phyloP scores from a whole-genome alignment of 208 protist genomes.

The Leishmania turanica region DNA sequence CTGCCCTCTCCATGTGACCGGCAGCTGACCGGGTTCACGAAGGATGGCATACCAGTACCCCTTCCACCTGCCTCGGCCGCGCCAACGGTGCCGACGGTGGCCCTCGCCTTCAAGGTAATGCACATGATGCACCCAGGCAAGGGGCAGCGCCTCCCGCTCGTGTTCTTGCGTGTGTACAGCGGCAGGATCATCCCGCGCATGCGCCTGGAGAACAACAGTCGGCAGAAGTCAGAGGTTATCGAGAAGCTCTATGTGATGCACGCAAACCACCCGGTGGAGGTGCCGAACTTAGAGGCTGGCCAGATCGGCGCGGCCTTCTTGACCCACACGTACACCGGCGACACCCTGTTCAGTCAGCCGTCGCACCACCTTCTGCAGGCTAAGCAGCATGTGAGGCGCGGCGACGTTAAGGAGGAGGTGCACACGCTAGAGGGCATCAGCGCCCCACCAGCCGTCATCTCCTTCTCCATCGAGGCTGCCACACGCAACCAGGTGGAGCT shows the following conservation, averaged over 20 bases:
- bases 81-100: slow-evolving; percentile 62
- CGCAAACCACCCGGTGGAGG: slow-evolving; percentile 77
- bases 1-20: slow-evolving; percentile 93
- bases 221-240: slow-evolving; percentile 49
- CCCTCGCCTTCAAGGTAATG: slow-evolving; percentile 94
- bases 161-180: slow-evolving; percentile 94
- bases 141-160: slow-evolving; percentile 75
- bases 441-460: slow-evolving; percentile 97
- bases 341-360: slow-evolving; percentile 73
- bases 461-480: slow-evolving; percentile 93
- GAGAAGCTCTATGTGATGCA: slow-evolving; percentile 93
- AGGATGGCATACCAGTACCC: slow-evolving; percentile 40
- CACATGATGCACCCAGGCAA: slow-evolving; percentile 63
- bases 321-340: slow-evolving; percentile 65
- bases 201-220: slow-evolving; percentile 72
- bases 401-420: slow-evolving; percentile 45
- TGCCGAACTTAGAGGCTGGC: slow-evolving; percentile 69
- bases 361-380: slow-evolving; percentile 37
- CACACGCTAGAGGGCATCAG: slow-evolving; percentile 85
- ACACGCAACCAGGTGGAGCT: slow-evolving; percentile 78
- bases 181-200: slow-evolving; percentile 71
- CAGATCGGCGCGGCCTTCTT: slow-evolving; percentile 86
- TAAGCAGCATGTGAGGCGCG: slow-evolving; percentile 27
- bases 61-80: slow-evolving; percentile 43
- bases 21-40: slow-evolving; percentile 47